Percentiles rank a stretch among this genome's conserved stretches.
These are phyloP conservation scores for Spathaspora arborariae DNA, from an alignment of 805 yeast species.

Conservation along the genomic window DNA sequence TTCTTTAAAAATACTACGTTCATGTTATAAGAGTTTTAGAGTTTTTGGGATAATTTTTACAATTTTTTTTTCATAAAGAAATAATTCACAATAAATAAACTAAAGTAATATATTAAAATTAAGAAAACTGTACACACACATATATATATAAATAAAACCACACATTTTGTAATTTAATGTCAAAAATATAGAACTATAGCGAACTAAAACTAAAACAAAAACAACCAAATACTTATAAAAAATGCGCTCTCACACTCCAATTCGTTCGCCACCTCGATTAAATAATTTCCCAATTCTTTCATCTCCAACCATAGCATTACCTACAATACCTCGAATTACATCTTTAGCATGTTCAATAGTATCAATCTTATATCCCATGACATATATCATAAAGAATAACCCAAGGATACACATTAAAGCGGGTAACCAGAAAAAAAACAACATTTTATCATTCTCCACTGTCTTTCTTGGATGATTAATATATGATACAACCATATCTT, in stretches of 20 bases:
- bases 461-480: constrained; percentile 45
- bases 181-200: neutral
- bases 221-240: neutral
- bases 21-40: constrained; percentile 1
- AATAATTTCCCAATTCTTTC: constrained; percentile 39
- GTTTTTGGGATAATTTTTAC: neutral
- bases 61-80: too few species aligned
- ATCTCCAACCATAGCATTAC: constrained; percentile 41
- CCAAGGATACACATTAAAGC: constrained; percentile 55
- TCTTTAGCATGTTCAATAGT: constrained; percentile 31
- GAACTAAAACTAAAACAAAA: neutral
- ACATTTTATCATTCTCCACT: constrained; percentile 71
- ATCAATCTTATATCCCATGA: constrained; percentile 37
- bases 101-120: neutral
- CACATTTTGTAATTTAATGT: neutral
- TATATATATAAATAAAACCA: neutral
- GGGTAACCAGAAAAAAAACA: constrained; percentile 90
- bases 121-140: neutral
- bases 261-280: constrained; percentile 7
- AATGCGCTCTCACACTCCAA: neutral
- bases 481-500: constrained; percentile 40
- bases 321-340: constrained; percentile 32
- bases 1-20: constrained; percentile 63
- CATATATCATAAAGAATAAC: constrained; percentile 41
- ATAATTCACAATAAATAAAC: too few species aligned